Percentiles rank a stretch among this genome's conserved stretches.
phyloP scores from a whole-genome alignment of 2,329 filamentous ascomycete species.

The Nannizziopsis arthrosporioides region DNA sequence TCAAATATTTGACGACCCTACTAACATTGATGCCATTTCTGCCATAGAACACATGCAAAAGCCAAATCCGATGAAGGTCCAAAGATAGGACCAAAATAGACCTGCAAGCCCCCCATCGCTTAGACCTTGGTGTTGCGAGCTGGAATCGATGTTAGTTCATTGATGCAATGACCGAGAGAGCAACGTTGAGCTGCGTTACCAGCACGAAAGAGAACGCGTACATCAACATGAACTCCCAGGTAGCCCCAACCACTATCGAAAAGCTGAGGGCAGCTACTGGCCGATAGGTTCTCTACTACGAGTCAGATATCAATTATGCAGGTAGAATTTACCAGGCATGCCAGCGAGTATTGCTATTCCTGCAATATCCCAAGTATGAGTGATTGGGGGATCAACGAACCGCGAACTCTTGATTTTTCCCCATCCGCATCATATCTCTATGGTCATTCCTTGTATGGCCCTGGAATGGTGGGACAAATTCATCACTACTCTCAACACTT shows the following conservation, averaged over 20 bases:
- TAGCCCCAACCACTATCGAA: slow-evolving; percentile 26
- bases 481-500: slow-evolving; percentile 1
- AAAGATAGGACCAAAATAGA: slow-evolving; percentile 25
- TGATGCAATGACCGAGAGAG: background rate
- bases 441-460: slow-evolving; percentile 19
- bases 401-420: slow-evolving; percentile 25
- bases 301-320: slow-evolving; percentile 4
- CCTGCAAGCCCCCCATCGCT: slow-evolving; percentile 17
- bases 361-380: background rate
- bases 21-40: slow-evolving; percentile 45
- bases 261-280: slow-evolving; percentile 27
- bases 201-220: background rate
- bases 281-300: slow-evolving; percentile 23
- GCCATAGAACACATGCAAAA: slow-evolving; percentile 49
- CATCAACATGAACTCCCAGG: slow-evolving; percentile 29
- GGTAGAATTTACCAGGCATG: no score
- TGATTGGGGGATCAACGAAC: slow-evolving; percentile 14
- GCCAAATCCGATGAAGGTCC: slow-evolving; percentile 54
- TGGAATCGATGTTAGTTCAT: slow-evolving; percentile 9
- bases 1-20: background rate
- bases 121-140: slow-evolving; percentile 19
- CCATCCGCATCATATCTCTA: slow-evolving; percentile 26
- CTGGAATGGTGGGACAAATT: slow-evolving; percentile 6
- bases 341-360: background rate
- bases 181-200: no score